These are phyloP conservation scores for Berberis vulgaris DNA, from an alignment of 164 flowering plant species.

Conservation along the genomic window DNA sequence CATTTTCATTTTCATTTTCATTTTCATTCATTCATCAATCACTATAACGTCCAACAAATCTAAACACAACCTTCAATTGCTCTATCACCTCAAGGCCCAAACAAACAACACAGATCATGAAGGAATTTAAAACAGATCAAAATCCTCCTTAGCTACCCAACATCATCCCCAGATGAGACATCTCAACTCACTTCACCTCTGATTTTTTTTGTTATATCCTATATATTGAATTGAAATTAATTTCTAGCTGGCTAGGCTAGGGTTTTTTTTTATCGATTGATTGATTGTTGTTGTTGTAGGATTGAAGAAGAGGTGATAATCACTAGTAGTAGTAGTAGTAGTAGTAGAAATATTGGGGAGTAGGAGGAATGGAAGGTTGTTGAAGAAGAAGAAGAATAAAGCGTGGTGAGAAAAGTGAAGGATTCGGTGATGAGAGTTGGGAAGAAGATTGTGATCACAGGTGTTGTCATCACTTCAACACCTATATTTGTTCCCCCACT, in stretches of 20 bases:
- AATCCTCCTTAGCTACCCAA: background rate
- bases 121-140: background rate
- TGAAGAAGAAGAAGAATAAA: slow-evolving; percentile 3
- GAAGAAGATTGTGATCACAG: slow-evolving; percentile 50
- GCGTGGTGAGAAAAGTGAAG: slow-evolving; percentile 17
- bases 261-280: background rate
- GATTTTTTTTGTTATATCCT: too few relatives aligned
- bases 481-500: slow-evolving; percentile 73
- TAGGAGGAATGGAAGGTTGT: background rate
- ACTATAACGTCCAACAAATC: too few relatives aligned
- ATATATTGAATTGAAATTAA: too few relatives aligned
- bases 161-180: background rate
- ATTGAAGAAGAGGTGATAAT: too few relatives aligned
- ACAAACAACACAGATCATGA: background rate
- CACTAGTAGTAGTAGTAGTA: background rate
- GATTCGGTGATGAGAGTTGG: slow-evolving; percentile 38
- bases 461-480: slow-evolving; percentile 50
- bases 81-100: background rate
- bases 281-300: background rate
- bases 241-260: too few relatives aligned
- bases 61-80: too few relatives aligned
- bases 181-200: background rate
- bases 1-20: background rate
- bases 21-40: background rate
- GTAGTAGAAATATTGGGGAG: background rate